Base-by-base conservation (phyloP, 495 filamentous ascomycete species). In the Daldinia childiae region DNA sequence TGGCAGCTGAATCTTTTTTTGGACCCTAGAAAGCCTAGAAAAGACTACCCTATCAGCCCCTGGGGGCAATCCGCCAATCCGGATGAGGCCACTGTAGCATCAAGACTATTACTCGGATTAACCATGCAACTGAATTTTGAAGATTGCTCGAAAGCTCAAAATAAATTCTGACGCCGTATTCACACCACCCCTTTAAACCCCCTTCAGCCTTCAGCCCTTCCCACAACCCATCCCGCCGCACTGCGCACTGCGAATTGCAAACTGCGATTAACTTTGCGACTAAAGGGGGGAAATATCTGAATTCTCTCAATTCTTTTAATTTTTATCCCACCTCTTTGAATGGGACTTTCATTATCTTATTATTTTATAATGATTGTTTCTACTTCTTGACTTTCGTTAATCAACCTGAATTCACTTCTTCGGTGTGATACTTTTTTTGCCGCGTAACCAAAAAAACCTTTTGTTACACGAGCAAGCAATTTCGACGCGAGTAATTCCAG, bases 311-410 rank as follows among this genome's bases (percentile, higher is more conserved):
- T 54, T 45, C 29, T 65, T n/a, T n/a, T n/a, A n/a, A n/a, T n/a
- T n/a, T n/a, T n/a, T n/a, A n/a, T n/a, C 64, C 70, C 56, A 71
- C 77, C 70, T 72, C 64, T 72, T 71, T 77, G 77, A 74, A 76
- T 69, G 71, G 71, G 66, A 51, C 52, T 66, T 62, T 66, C 52
- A 52, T 72, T 69, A 60, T 75, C 75, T 68, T 76, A 76, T 76
- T 71, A 59, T 75, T 43, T 73, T 76, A 76, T 84, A 82, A 85
- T 83, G 73, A 63, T 69, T 55, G 51, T 41, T 80, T 82, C 58
- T 76, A 71, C 75, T 82, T 83, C 78, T 79, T 72, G 73, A 84
- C 82, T 81, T 72, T 85, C 82, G 73, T 84, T 84, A 80, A 83
- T 69, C 43, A n/a, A 27, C n/a, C 62, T 56, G 39, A 57, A 45